Conservation (phyloP, 1,284 basidiomycete genomes). For the Cryptococcus hybrid region DNA sequence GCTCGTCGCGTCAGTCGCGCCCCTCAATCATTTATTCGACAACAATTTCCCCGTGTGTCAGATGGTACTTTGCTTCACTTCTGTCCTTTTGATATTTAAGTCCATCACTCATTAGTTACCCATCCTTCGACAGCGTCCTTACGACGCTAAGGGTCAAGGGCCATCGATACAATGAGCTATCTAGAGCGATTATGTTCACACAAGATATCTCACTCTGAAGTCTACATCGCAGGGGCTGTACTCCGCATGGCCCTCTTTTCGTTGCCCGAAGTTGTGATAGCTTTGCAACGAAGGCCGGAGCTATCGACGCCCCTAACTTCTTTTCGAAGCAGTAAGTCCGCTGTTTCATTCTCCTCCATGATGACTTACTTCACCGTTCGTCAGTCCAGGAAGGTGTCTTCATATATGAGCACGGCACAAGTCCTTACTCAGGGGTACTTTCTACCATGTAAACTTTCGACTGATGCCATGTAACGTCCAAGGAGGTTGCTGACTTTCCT, state of each 20-base stretch:
- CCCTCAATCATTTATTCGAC: too few species aligned
- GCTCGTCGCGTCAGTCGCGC: too few species aligned
- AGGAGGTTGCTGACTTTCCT: slow-evolving; percentile 4
- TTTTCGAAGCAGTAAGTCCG: slow-evolving; percentile 51
- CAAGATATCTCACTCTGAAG: neutral
- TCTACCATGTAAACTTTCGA: slow-evolving; percentile 68
- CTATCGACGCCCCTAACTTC: slow-evolving; percentile 79
- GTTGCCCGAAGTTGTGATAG: slow-evolving; percentile 32
- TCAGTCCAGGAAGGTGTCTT: slow-evolving; percentile 84
- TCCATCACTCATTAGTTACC: too few species aligned
- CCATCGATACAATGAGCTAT: too few species aligned
- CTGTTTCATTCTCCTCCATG: neutral
- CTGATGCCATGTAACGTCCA: neutral
- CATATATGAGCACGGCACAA: slow-evolving; percentile 65
- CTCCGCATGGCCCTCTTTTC: slow-evolving; percentile 44
- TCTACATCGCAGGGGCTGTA: slow-evolving; percentile 10
- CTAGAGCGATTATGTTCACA: too few species aligned
- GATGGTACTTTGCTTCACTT: too few species aligned
- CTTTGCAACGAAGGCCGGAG: slow-evolving; percentile 59
- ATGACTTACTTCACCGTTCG: neutral
- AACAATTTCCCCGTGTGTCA: too few species aligned
- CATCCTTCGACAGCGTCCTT: too few species aligned
- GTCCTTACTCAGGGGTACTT: slow-evolving; percentile 84
- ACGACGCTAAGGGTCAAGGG: too few species aligned
- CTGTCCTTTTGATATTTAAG: too few species aligned